Conservation (phyloP, 108 stramenopile species). For the Epithemia pelagica region DNA sequence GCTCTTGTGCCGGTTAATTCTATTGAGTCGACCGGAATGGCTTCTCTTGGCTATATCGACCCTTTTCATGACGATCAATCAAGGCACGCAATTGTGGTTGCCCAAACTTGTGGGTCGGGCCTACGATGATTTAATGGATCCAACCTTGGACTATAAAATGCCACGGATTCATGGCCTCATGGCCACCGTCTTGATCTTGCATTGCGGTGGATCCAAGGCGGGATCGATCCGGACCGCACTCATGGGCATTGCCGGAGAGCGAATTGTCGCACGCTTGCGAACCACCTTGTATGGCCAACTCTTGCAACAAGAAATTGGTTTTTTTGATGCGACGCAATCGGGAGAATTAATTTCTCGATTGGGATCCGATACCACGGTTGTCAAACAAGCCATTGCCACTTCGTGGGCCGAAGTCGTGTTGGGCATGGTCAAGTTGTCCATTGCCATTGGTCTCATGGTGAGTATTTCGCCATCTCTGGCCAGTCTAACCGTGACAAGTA, state of each 20-base stretch:
- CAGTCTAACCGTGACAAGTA: constrained; percentile 41
- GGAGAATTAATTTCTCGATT: constrained; percentile 78
- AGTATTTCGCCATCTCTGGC: constrained; percentile 51
- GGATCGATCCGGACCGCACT: constrained; percentile 45
- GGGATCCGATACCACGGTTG: constrained; percentile 50
- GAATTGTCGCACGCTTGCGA: constrained; percentile 67
- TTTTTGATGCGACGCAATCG: constrained; percentile 69
- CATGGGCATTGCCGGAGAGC: constrained; percentile 52
- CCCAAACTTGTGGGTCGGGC: no score
- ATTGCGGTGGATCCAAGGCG: constrained; percentile 20
- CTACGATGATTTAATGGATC: no score
- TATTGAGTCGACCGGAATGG: no score
- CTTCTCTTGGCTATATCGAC: no score
- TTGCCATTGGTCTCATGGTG: constrained; percentile 60
- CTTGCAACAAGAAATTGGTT: constrained; percentile 72
- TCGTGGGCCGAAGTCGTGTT: no score
- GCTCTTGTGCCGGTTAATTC: no score
- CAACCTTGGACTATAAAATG: no score
- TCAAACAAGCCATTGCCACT: no score
- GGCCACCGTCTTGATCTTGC: no score
- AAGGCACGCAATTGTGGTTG: no score
- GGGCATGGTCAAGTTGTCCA: constrained; percentile 33
- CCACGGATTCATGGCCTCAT: no score
- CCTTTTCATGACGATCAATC: no score
- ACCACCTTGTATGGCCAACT: constrained; percentile 41